Conservation (phyloP, 805 yeast species). For the Cyberlindnera sargentensis region DNA sequence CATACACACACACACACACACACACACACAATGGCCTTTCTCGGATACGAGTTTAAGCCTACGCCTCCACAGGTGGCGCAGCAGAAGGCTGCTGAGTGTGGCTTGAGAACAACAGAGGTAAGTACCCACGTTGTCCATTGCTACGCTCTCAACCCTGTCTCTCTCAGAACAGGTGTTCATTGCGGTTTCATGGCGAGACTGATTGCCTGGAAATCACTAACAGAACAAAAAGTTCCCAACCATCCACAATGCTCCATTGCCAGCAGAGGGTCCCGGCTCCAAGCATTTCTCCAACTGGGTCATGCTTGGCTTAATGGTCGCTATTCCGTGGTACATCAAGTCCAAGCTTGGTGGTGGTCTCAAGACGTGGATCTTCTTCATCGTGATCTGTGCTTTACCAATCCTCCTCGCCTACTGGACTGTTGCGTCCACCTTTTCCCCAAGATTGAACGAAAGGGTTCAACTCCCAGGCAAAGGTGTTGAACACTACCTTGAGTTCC, state of each 20-base stretch:
- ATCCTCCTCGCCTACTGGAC: constrained; percentile 82
- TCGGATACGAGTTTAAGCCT: constrained; percentile 43
- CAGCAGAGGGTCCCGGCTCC: constrained; percentile 89
- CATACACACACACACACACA: too few species aligned
- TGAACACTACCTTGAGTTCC: constrained; percentile 75
- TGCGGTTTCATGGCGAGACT: too few species aligned
- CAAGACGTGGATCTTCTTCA: constrained; percentile 57
- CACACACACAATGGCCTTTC: constrained; percentile 18
- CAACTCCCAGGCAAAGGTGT: constrained; percentile 71
- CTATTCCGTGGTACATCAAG: constrained; percentile 57
- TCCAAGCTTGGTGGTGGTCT: constrained; percentile 65
- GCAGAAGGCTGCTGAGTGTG: constrained; percentile 37
- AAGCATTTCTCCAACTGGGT: constrained; percentile 62
- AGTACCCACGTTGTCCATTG: constrained; percentile 1
- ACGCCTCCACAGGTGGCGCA: constrained; percentile 47
- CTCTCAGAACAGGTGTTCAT: too few species aligned
- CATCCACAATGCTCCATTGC: constrained; percentile 78
- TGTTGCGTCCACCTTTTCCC: constrained; percentile 64
- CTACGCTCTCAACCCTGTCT: neutral
- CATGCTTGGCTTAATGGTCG: constrained; percentile 40
- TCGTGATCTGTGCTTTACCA: constrained; percentile 53
- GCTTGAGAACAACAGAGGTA: constrained; percentile 30
- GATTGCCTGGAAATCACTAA: neutral
- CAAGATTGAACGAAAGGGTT: constrained; percentile 74
- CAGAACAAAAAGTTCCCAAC: constrained; percentile 42